phyloP scores from a whole-genome alignment of 148 eudicot species.

The Silene conica region DNA sequence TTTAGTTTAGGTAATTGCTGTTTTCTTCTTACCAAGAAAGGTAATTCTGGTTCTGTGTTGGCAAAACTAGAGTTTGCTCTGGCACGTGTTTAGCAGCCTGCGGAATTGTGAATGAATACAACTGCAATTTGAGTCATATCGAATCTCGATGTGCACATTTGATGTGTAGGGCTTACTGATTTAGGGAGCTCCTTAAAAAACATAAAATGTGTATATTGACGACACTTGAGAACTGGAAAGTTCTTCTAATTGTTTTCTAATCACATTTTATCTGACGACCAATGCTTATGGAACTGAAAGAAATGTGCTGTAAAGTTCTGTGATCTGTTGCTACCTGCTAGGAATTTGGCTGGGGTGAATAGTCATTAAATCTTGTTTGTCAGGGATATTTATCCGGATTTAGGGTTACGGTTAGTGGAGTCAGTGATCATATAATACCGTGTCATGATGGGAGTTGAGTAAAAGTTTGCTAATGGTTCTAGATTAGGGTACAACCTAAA shows the following conservation, averaged over 20 bases:
- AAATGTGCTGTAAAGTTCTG: too few relatives aligned
- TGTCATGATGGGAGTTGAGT: neutral
- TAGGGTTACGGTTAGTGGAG: neutral
- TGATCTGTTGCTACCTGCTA: too few relatives aligned
- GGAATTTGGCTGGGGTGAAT: neutral
- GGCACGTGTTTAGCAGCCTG: neutral
- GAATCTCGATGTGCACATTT: neutral
- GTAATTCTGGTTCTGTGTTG: too few relatives aligned
- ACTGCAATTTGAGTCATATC: neutral
- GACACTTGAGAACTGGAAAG: too few relatives aligned
- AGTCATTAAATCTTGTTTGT: neutral
- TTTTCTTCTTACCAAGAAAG: neutral
- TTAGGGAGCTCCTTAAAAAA: neutral
- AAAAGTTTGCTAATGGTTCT: too few relatives aligned
- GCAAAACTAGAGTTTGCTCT: too few relatives aligned
- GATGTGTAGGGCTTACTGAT: neutral
- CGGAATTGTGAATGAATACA: neutral
- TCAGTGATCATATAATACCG: neutral
- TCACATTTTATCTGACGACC: too few relatives aligned
- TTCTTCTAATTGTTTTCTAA: too few relatives aligned
- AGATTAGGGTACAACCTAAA: too few relatives aligned
- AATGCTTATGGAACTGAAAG: too few relatives aligned
- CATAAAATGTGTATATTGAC: too few relatives aligned
- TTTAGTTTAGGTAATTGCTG: neutral
- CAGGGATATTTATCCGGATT: neutral